Evolutionary conservation across 176 grass and related monocot genomes (phyloP).

Genomic region (Tuctoria greenei): DNA sequence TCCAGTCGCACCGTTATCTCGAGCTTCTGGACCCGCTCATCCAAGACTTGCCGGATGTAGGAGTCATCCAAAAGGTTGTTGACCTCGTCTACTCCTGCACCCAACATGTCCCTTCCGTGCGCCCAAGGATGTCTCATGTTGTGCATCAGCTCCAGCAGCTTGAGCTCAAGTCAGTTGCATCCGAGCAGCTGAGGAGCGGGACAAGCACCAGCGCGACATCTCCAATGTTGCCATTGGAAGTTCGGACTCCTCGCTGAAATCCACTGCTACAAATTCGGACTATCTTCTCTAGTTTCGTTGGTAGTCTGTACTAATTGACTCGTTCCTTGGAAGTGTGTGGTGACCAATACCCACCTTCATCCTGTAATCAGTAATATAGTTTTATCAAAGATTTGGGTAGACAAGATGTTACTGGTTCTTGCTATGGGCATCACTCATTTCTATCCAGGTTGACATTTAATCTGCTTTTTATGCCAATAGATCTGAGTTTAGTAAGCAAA

Average conservation of each 20-base stretch:
- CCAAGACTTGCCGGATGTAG: slow-evolving; percentile 67
- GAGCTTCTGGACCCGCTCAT: slow-evolving; percentile 92
- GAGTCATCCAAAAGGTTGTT: slow-evolving; percentile 84
- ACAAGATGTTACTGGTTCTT: not conserved
- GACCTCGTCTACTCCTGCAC: slow-evolving; percentile 94
- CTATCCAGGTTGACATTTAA: slow-evolving; percentile 3
- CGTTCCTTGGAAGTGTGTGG: not conserved
- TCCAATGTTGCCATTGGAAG: slow-evolving; percentile 89
- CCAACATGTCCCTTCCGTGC: slow-evolving; percentile 92
- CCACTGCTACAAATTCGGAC: not conserved
- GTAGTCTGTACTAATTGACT: not conserved
- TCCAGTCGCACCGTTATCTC: slow-evolving; percentile 77
- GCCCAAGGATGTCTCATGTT: slow-evolving; percentile 95
- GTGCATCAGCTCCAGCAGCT: slow-evolving; percentile 93
- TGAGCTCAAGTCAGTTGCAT: slow-evolving; percentile 63
- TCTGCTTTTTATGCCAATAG: not conserved
- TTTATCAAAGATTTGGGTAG: not conserved
- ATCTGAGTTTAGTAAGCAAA: not conserved
- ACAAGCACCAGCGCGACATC: slow-evolving; percentile 89
- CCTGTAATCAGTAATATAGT: slow-evolving; percentile 23
- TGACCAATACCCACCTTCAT: slow-evolving; percentile 23
- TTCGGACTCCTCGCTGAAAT: slow-evolving; percentile 64
- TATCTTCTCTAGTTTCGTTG: not conserved
- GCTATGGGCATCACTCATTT: slow-evolving; percentile 2
- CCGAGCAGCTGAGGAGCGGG: slow-evolving; percentile 69